phyloP scores from a whole-genome alignment of 2,329 filamentous ascomycete genomes.

The Pseudopithomyces chartarum region DNA sequence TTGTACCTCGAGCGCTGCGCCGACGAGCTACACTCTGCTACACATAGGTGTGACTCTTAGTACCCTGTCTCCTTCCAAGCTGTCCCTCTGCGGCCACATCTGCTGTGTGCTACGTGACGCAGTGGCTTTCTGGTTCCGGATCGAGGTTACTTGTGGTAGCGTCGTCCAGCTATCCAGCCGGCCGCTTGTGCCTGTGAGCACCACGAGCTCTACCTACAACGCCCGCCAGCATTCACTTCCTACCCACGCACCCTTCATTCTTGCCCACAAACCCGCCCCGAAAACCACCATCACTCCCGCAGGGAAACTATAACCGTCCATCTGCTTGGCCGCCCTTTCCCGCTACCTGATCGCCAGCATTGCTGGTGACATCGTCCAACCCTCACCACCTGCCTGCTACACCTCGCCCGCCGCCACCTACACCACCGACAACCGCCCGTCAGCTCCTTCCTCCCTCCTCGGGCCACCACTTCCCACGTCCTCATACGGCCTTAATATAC shows the following conservation, averaged over 20 bases:
- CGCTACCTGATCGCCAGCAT: constrained; percentile 2
- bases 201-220: constrained; percentile 1
- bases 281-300: background rate
- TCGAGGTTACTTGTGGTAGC: constrained; percentile 2
- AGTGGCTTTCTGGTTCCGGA: constrained; percentile 1
- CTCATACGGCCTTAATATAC: constrained; percentile 11
- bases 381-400: constrained; percentile 14
- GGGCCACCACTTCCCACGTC: constrained; percentile 7
- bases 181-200: background rate
- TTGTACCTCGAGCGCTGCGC: background rate
- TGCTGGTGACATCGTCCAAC: constrained; percentile 30
- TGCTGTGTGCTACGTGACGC: background rate
- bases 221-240: background rate
- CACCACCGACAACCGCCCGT: background rate
- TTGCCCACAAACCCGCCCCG: background rate
- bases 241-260: background rate
- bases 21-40: background rate
- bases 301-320: background rate
- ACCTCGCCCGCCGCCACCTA: constrained; percentile 15
- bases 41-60: background rate
- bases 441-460: no score
- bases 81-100: background rate
- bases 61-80: background rate
- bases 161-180: background rate
- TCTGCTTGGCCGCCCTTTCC: constrained; percentile 4